Base-by-base conservation (phyloP, 139 green algal genomes). In the Volvox africanus region DNA sequence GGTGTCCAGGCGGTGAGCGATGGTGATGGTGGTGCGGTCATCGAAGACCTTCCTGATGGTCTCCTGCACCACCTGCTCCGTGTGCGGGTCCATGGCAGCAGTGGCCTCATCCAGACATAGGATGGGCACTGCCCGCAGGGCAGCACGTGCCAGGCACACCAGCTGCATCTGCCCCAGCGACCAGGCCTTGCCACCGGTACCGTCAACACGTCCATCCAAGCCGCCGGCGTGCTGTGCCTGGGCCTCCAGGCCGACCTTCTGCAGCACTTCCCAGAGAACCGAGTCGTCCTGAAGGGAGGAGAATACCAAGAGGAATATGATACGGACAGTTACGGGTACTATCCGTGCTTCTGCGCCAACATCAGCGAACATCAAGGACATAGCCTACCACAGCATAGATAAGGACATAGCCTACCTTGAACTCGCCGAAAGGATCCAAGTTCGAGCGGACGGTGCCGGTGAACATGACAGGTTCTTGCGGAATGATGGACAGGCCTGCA, bases 81-180 rank as follows among this genome's bases (percentile, higher is more conserved):
- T 97, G 89, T 96, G 94, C n/a, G 93, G 92, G 92, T 98, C 96
- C 85, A 98, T 96, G 35, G 93, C 94, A 13, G 96, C 96, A 6
- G 96, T 98, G 21, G 96, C 96, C 94, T 98, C 96, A 77, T 98
- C 96, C 88, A 96, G 81, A 87, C 96, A 95, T 80, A 98, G 87
- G 69, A 96, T 89, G 67, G 92, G 94, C 77, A 95, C 94, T 5
- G 94, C 95, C 55, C 93, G 92, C 90, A 97, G 94, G 77, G 95
- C 92, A 11, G 95, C 95, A n/a, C 96, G 95, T 14, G 93, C 95
- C 90, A 98, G 93, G 96, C 96, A 98, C 62, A 98, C 87, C 68
- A 98, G 95, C 93, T 98, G 96, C 91, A 94, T 91, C 93, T 98
- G 95, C 16, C 96, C 96, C 73, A 97, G 85, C 22, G 93, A 96